Base-by-base conservation (phyloP, 2,329 filamentous ascomycete genomes). In the Fusarium sp. region DNA sequence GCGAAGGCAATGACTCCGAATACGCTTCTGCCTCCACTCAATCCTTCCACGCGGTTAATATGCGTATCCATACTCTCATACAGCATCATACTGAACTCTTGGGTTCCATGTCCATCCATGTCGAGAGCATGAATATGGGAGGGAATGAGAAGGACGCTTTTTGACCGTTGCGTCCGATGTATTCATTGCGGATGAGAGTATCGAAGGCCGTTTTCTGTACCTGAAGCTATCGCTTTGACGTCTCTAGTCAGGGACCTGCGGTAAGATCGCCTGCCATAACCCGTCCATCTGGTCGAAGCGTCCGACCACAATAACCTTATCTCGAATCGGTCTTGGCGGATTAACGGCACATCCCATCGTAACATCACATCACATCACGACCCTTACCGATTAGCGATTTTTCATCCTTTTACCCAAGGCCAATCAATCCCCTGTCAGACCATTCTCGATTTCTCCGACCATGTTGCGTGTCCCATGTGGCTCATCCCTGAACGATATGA, bases 151-250 rank as follows among this genome's bases (percentile, higher is more conserved):
- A 76, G 86, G 49, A 86, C 86, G 6, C 61, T 70, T 1, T 86
- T 88, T 58, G 71, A 73, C 79, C 82, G 0, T 67, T 83, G 73
- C 77, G 84, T 2, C 67, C 88, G 59, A 73, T 83, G 37, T 88
- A 88, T 71, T 85, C 82, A 65, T 67, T 88, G 53, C 79, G 42
- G 79, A 84, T 28, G 82, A 83, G 31, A 85, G 87, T 69, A 77
- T 87, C 4, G 4, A 19, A 51, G 18, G n/a, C 3, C 6, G 1
- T 26, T 41, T 19, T 25, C 19, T 28, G 31, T 41, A 19, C 18
- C 23, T 41, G 34, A 51, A 51, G 49, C 49, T 21, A 52, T 26
- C 18, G 18, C 37, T 21, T 39, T 23, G 31, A 26, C 8, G 10
- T 26, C 34, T 37, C 34, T 37, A 37, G 21, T 39, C 30, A 50